Conservation (phyloP, 306 rosid species). For the Adenanthera pavonina region DNA sequence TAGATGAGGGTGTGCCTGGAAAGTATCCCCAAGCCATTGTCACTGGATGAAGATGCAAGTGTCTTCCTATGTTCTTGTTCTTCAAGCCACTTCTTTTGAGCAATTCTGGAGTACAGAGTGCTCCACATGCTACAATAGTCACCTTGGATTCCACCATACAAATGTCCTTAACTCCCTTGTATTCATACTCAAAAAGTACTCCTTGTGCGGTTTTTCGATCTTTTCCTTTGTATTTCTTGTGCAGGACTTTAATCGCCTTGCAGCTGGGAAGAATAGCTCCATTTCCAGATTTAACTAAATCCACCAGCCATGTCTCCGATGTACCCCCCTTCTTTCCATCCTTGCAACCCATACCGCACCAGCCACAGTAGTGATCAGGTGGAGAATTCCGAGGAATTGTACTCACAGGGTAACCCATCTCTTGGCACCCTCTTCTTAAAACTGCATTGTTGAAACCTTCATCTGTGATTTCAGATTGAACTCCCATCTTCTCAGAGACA, state of each 20-base stretch:
- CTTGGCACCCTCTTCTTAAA: conserved; percentile 75
- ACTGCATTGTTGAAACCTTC: conserved; percentile 86
- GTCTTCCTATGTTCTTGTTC: conserved; percentile 69
- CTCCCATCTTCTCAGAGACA: conserved; percentile 74
- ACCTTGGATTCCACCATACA: conserved; percentile 80
- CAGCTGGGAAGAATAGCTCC: conserved; percentile 77
- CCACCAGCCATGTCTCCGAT: conserved; percentile 82
- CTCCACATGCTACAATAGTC: conserved; percentile 82
- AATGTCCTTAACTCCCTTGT: conserved; percentile 54
- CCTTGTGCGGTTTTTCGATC: conserved; percentile 56
- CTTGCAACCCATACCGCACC: conserved; percentile 86
- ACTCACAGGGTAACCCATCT: conserved; percentile 67
- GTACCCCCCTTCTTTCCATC: conserved; percentile 84
- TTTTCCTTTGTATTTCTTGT: conserved; percentile 52
- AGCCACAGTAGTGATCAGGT: conserved; percentile 79
- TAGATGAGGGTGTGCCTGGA: conserved; percentile 51
- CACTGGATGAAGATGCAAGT: conserved; percentile 88
- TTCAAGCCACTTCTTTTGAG: conserved; percentile 70
- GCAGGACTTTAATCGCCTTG: conserved; percentile 59
- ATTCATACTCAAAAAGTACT: conserved; percentile 54
- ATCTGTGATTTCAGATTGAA: conserved; percentile 60
- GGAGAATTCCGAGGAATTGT: conserved; percentile 73
- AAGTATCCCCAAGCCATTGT: conserved; percentile 91
- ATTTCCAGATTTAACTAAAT: conserved; percentile 73
- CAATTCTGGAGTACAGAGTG: conserved; percentile 70